Base-by-base conservation (phyloP, 2,329 filamentous ascomycete genomes). In the Clarireedia homoeocarpa region DNA sequence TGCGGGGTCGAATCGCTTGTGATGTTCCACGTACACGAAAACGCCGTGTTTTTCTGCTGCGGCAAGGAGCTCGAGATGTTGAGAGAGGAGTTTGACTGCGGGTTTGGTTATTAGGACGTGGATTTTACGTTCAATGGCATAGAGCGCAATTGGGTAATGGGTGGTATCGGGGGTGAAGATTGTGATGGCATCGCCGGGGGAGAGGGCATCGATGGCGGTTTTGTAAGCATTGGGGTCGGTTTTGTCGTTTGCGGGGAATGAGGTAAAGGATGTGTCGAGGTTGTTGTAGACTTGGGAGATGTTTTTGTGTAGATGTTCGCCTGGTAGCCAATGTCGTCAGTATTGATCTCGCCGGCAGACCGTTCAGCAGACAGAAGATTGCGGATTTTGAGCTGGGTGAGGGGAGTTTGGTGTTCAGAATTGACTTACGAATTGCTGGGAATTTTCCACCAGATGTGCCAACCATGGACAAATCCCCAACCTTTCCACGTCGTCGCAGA, bases 81-180 rank as follows among this genome's bases (percentile, higher is more conserved):
- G 83, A 45, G 79, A 78, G 3, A 96, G 83, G 5, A 83, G 81
- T 75, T 96, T 92, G 60, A 94, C 90, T 26, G 91, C 91, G 12
- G 91, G 91, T 75, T 96, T 96, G 65, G 91, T 96, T 74, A 96
- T 84, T 67, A 96, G 81, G 51, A 96, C 91, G 73, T 96, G 91
- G 70, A 95, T 85, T 59, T 85, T 84, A 60, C 87, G 85, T 73
- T 94, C 84, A 63, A 96, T 91, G 62, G 92, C 91, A 70, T 96
- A 96, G 48, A 95, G 76, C 1, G 92, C 91, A 65, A 96, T 96
- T 48, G 89, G 88, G 72, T 86, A 95, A 73, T 96, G 91, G 1
- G 91, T 96, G 6, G 89, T 88, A 72, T 96, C 91, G 0, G 91
- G 90, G 1, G 91, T 96, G 80, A 96, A 96, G 73, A 96, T 92